Percentiles rank a stretch among this genome's conserved stretches.
phyloP scores from a whole-genome alignment of 257 asterid species.

The Avicennia marina region DNA sequence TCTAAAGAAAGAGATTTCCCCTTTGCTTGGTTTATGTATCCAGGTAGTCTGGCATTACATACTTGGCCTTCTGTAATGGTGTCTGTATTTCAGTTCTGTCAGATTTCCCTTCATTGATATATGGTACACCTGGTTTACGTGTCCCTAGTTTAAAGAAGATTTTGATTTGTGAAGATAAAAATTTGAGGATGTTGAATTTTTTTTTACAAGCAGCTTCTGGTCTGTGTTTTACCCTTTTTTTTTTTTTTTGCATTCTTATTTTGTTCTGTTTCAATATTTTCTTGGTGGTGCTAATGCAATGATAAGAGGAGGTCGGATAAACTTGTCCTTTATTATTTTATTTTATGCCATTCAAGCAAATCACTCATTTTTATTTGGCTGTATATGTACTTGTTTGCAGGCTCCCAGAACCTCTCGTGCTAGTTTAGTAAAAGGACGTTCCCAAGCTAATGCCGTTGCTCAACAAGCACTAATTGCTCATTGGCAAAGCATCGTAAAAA shows the following conservation, averaged over 20 bases:
- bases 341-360: background rate
- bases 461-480: slow-evolving; percentile 97
- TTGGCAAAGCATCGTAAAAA: slow-evolving; percentile 96
- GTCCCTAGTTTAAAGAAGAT: too few species aligned
- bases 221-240: background rate
- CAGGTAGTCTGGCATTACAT: slow-evolving; percentile 45
- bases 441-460: slow-evolving; percentile 94
- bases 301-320: background rate
- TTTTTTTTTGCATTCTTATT: background rate
- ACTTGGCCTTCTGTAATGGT: too few species aligned
- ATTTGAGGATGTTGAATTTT: too few species aligned
- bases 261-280: too few species aligned
- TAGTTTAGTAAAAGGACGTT: slow-evolving; percentile 90
- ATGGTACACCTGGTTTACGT: too few species aligned
- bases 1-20: slow-evolving; percentile 95
- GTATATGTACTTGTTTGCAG: background rate
- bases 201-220: background rate
- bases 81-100: too few species aligned
- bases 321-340: background rate
- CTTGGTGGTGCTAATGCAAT: background rate
- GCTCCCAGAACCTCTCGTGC: slow-evolving; percentile 96
- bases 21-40: slow-evolving; percentile 92
- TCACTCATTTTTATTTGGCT: background rate
- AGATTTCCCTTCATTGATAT: too few species aligned
- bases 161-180: too few species aligned